phyloP scores from a whole-genome alignment of 2,329 filamentous ascomycete genomes.

The Curvularia verruculosa region DNA sequence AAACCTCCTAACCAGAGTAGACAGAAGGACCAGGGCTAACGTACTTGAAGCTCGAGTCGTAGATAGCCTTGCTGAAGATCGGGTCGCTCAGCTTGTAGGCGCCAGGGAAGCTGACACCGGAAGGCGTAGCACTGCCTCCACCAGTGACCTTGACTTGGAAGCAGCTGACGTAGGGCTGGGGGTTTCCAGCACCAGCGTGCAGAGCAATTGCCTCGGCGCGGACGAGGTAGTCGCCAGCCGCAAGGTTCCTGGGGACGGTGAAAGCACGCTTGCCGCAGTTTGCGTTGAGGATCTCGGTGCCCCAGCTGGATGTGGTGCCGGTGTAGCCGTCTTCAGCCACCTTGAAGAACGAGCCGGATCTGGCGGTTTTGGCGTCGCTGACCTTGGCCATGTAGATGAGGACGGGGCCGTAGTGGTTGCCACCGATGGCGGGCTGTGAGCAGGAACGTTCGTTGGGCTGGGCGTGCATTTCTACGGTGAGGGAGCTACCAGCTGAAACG shows the following conservation, averaged over 20 bases:
- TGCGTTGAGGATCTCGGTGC: conserved; percentile 48
- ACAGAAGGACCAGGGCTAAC: conserved; percentile 44
- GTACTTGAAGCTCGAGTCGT: conserved; percentile 44
- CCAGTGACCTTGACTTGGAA: conserved; percentile 49
- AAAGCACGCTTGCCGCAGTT: conserved; percentile 48
- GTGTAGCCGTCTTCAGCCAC: conserved; percentile 48
- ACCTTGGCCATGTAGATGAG: conserved; percentile 50
- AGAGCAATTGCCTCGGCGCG: conserved; percentile 45
- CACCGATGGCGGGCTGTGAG: conserved; percentile 44
- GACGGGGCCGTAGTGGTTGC: conserved; percentile 49
- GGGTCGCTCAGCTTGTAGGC: conserved; percentile 44
- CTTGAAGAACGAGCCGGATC: conserved; percentile 45
- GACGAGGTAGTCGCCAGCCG: conserved; percentile 43
- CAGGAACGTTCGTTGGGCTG: conserved; percentile 43
- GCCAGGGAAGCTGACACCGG: conserved; percentile 45
- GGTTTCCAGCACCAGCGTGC: conserved; percentile 40
- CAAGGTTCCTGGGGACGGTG: conserved; percentile 44
- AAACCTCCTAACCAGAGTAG: conserved; percentile 34
- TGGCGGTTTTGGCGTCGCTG: conserved; percentile 41
- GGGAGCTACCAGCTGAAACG: conserved; percentile 36
- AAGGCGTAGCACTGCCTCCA: conserved; percentile 41
- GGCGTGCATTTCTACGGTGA: conserved; percentile 49
- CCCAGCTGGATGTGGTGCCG: conserved; percentile 45
- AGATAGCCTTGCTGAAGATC: conserved; percentile 45
- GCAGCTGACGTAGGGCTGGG: conserved; percentile 46